Base-by-base conservation (phyloP, 768 basidiomycete species). In the Lactarius pseudohatsudake region DNA sequence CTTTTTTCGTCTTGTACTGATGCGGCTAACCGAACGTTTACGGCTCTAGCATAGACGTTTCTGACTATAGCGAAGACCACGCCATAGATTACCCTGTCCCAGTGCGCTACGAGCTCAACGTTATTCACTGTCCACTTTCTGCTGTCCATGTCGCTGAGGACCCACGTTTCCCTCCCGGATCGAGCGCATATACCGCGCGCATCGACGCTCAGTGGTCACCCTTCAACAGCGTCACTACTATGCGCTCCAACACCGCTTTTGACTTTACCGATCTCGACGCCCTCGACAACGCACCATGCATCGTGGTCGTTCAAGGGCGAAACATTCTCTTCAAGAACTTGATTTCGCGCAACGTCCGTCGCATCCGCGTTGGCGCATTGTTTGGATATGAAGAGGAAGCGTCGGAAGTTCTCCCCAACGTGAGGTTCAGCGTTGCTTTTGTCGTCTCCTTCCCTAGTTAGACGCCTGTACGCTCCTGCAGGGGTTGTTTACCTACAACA, bases 71-170 rank as follows among this genome's bases (percentile, higher is more conserved):
- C 34, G 69, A 69, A 30, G 62, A 68, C 32, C 62, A 62, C 30
- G 2, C 40, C 26, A 60, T 69, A 56, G 69, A 69, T 54, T 69
- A 50, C 40, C 55, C 66, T 26, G 66, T 69, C 34, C 66, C 66
- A 50, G 66, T 69, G 13, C 69, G 66, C 43, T 69, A 67, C 34
- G 66, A 68, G 45, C 66, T 68, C n/a, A 60, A 60, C 26, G 59
- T 64, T 26, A 32, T 69, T 13, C 61, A 69, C 55, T 68, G 67
- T 30, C 67, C 64, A 22, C 67, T 68, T 45, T 61, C 55, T n/a
- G 59, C 64, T 26, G n/a, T 68, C 45, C 64, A 66, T 47, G 7
- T 68, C 41, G 67, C 60, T 34, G 67, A 68, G 36, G 67, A 68
- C 34, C 67, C 67, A 38, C 67, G 67, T 22, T 68, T 66, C 43